Evolutionary conservation across 208 protist genomes (phyloP).

Genomic region (Trypanosoma theileri): DNA sequence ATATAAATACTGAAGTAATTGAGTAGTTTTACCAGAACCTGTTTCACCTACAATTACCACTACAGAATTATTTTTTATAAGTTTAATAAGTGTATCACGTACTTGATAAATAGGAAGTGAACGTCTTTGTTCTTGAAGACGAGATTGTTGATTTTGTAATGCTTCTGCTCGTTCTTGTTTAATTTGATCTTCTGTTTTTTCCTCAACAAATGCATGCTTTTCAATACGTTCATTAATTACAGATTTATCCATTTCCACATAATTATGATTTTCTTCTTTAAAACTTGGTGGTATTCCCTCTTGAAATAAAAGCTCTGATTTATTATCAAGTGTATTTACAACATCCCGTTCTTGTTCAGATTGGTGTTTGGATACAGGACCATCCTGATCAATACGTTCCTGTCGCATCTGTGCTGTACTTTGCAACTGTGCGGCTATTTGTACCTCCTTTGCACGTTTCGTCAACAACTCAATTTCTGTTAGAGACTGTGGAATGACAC

Average conservation of each 20-base stretch:
- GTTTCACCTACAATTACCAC: slow-evolving; percentile 95
- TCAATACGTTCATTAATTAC: slow-evolving; percentile 62
- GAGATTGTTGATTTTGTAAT: slow-evolving; percentile 34
- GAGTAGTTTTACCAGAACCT: slow-evolving; percentile 92
- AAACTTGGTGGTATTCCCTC: background rate
- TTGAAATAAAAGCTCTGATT: slow-evolving; percentile 12
- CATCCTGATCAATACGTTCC: slow-evolving; percentile 42
- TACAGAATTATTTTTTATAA: slow-evolving; percentile 70
- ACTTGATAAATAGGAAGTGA: slow-evolving; percentile 95
- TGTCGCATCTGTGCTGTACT: slow-evolving; percentile 52
- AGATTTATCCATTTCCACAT: slow-evolving; percentile 56
- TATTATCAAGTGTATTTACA: background rate
- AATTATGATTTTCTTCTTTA: slow-evolving; percentile 27
- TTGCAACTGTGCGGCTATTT: slow-evolving; percentile 58
- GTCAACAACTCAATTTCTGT: slow-evolving; percentile 71
- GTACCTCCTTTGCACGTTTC: slow-evolving; percentile 65
- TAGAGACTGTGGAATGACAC: slow-evolving; percentile 56
- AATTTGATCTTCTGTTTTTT: slow-evolving; percentile 64
- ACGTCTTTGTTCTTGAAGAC: slow-evolving; percentile 56
- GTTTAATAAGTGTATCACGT: slow-evolving; percentile 85
- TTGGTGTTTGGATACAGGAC: slow-evolving; percentile 4
- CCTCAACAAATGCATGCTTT: slow-evolving; percentile 63
- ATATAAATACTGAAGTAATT: slow-evolving; percentile 90
- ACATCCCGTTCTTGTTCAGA: background rate
- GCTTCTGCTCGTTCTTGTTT: slow-evolving; percentile 48